These are phyloP conservation scores for Metrosideros polymorpha DNA, from an alignment of 441 rosid species.

Conservation along the genomic window DNA sequence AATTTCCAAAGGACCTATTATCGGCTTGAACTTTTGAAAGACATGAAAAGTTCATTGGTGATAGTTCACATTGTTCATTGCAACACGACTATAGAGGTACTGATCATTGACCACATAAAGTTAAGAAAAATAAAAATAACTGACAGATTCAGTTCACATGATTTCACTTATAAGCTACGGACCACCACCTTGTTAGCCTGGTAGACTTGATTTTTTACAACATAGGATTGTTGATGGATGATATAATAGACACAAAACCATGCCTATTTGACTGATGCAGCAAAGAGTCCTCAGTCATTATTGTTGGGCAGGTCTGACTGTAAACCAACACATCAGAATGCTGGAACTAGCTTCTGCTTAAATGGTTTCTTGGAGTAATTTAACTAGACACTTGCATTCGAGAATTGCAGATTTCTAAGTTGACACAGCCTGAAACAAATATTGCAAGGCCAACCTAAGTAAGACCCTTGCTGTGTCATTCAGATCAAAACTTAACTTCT, in stretches of 20 bases:
- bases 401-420: not conserved
- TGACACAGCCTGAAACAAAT: not conserved
- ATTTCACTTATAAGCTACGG: not conserved
- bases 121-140: not conserved
- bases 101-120: not conserved
- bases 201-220: not conserved
- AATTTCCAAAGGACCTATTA: not conserved
- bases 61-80: not conserved
- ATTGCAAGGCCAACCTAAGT: not conserved
- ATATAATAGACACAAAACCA: not conserved
- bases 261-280: not conserved
- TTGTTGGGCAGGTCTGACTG: not conserved
- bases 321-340: not conserved
- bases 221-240: not conserved
- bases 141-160: not conserved
- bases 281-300: not conserved
- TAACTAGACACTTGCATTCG: not conserved
- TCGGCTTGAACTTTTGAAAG: not conserved
- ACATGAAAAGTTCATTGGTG: not conserved
- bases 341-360: not conserved
- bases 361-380: not conserved
- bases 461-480: not conserved
- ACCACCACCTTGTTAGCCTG: not conserved
- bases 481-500: not conserved
- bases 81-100: not conserved